Percentiles rank a stretch among this genome's conserved stretches.
phyloP scores from a whole-genome alignment of 2,329 filamentous ascomycete species.

The Thermoascus crustaceus region DNA sequence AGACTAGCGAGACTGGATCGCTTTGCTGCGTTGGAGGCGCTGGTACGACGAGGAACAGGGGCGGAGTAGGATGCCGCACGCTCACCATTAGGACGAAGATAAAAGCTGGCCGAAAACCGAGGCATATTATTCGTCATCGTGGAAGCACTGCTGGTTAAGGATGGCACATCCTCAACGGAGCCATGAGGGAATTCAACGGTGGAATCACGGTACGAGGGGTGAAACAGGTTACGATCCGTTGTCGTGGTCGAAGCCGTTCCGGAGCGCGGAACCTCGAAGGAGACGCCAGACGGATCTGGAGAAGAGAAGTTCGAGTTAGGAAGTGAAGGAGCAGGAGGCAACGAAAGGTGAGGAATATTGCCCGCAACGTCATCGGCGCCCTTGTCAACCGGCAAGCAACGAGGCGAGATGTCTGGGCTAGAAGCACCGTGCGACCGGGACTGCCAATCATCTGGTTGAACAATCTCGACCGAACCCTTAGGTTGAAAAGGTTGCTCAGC shows the following conservation, averaged over 20 bases:
- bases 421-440: slow-evolving; percentile 15
- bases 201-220: slow-evolving; percentile 27
- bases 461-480: slow-evolving; percentile 21
- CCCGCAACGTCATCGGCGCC: slow-evolving; percentile 35
- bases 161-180: slow-evolving; percentile 43
- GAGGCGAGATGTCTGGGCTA: slow-evolving; percentile 30
- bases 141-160: slow-evolving; percentile 42
- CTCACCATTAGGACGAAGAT: slow-evolving; percentile 35
- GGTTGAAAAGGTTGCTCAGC: slow-evolving; percentile 11
- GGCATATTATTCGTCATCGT: slow-evolving; percentile 37
- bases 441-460: slow-evolving; percentile 24
- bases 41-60: slow-evolving; percentile 29
- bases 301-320: slow-evolving; percentile 39
- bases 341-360: slow-evolving; percentile 32
- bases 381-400: slow-evolving; percentile 29
- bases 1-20: slow-evolving; percentile 42
- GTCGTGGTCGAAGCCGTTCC: slow-evolving; percentile 35
- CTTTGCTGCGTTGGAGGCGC: slow-evolving; percentile 34
- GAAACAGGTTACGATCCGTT: slow-evolving; percentile 33
- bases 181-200: slow-evolving; percentile 31
- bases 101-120: slow-evolving; percentile 37
- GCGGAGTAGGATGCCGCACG: slow-evolving; percentile 38
- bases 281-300: slow-evolving; percentile 33
- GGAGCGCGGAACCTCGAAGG: slow-evolving; percentile 36
- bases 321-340: slow-evolving; percentile 30